Evolutionary conservation across 139 green algal genomes (phyloP).

Genomic region (Chlamydomonas sphaeroides): DNA sequence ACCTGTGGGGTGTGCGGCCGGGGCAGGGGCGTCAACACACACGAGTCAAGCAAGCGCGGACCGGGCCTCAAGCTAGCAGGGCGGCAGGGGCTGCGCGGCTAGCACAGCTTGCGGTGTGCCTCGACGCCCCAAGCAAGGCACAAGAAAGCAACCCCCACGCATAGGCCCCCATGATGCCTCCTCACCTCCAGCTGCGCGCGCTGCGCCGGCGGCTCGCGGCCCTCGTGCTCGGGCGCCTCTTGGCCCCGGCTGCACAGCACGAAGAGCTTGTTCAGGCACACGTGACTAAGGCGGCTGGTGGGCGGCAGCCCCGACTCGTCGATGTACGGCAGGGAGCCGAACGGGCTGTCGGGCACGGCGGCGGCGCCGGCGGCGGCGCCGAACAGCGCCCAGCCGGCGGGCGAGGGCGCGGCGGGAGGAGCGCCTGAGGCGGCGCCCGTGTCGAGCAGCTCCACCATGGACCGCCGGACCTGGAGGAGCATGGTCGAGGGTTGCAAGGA

Average conservation of each 20-base stretch:
- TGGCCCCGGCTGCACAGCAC: slow-evolving; percentile 79
- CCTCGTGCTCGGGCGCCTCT: slow-evolving; percentile 13
- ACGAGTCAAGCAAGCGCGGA: too few species aligned
- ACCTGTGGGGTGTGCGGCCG: slow-evolving; percentile 49
- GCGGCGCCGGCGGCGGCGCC: not conserved
- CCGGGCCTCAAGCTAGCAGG: too few species aligned
- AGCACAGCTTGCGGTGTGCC: too few species aligned
- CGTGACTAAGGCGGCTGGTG: slow-evolving; percentile 71
- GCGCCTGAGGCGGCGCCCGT: slow-evolving; percentile 35
- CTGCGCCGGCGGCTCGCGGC: not conserved
- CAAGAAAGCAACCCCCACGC: too few species aligned
- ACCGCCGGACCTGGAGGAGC: slow-evolving; percentile 31
- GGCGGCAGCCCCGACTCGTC: slow-evolving; percentile 32
- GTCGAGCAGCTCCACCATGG: slow-evolving; percentile 77
- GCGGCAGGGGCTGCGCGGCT: too few species aligned
- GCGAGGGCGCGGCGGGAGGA: not conserved
- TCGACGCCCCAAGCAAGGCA: too few species aligned
- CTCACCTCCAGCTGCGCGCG: slow-evolving; percentile 61
- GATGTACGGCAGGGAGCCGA: slow-evolving; percentile 13
- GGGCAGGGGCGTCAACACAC: too few species aligned
- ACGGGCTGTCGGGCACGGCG: not conserved
- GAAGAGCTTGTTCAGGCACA: slow-evolving; percentile 88
- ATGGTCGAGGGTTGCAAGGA: too few species aligned
- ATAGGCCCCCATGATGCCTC: too few species aligned
- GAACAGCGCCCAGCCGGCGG: not conserved